phyloP scores from a whole-genome alignment of 2,329 filamentous ascomycete species.

The Claviceps pazoutovae region DNA sequence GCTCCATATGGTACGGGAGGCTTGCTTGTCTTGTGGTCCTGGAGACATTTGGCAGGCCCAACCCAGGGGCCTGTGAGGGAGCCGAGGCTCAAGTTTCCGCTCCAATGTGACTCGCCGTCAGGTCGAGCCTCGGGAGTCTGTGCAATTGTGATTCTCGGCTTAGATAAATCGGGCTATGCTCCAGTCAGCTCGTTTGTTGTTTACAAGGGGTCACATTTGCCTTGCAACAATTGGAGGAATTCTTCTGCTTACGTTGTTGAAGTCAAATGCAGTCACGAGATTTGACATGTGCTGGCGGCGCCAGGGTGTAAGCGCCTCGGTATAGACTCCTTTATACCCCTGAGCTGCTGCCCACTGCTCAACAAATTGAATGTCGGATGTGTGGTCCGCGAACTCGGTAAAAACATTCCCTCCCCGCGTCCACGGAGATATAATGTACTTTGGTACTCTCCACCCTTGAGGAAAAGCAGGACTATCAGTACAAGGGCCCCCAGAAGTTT shows the following conservation, averaged over 20 bases:
- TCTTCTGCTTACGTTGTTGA: slow-evolving; percentile 19
- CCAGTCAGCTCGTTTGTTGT: too few species aligned
- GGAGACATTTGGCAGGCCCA: slow-evolving; percentile 8
- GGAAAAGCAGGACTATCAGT: neutral
- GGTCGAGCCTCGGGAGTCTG: slow-evolving; percentile 4
- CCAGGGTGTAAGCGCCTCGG: slow-evolving; percentile 13
- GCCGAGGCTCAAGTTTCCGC: slow-evolving; percentile 8
- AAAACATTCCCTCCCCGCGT: slow-evolving; percentile 38
- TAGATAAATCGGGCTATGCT: slow-evolving; percentile 6
- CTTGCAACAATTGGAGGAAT: neutral
- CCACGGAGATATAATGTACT: slow-evolving; percentile 40
- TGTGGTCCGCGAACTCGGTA: slow-evolving; percentile 38
- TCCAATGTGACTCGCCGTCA: slow-evolving; percentile 3
- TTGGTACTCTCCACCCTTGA: slow-evolving; percentile 30
- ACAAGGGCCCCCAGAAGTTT: neutral
- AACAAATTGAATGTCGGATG: slow-evolving; percentile 38
- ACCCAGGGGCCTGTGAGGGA: slow-evolving; percentile 10
- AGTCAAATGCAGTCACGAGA: slow-evolving; percentile 22
- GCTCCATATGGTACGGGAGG: slow-evolving; percentile 8
- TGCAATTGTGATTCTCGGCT: slow-evolving; percentile 2
- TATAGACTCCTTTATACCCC: slow-evolving; percentile 20
- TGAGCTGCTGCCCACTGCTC: slow-evolving; percentile 27
- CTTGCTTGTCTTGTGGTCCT: slow-evolving; percentile 4
- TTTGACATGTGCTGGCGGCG: slow-evolving; percentile 16
- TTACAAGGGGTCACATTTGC: neutral